Evolutionary conservation across 2,329 filamentous ascomycete species (phyloP), one percentile per base, ranked within the genome.

Genomic region (Colletotrichum incanum): DNA sequence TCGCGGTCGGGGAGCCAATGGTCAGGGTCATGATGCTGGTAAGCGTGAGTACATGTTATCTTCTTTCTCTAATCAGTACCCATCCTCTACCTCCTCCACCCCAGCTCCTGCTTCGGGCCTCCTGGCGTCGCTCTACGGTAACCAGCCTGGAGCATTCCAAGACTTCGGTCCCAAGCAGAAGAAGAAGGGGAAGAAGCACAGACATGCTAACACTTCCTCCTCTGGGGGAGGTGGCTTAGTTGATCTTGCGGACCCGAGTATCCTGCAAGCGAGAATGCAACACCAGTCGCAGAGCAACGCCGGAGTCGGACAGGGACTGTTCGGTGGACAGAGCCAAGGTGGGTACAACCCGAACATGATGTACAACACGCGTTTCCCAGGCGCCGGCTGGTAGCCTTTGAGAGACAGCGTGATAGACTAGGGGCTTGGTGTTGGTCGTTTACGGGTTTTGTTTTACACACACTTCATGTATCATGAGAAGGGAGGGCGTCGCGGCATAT

Each of bases 131-230:
- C 94, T 96, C 89, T 97, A 97, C 88, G 94, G 93, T 86, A 89
- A 91, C 82, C 93, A 93, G 87, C 87, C 93, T 88, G 94, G 93
- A 88, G 90, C 91, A 86, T 94, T 94, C 87, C 93, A 95, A 92
- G 95, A 97, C 84, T 92, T 93, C 87, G 93, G 93, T 87, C 93
- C 94, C 87, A 97, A 98, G 92, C 95, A 97, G 91, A 98, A 97
- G 93, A 98, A 98, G 92, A 98, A 98, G 94, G 95, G 95, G 89
- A 98, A 98, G 92, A 98, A 98, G 94, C 96, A 98, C 90, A 97
- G 95, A 92, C 95, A 98, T 93, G 96, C 95, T 96, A 98, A 98
- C 94, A 98, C 96, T 96, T 98, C 95, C 94, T 98, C 96, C 92
- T 97, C 95, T 92, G 93, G 93, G 89, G 95, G 95, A 91, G 94